A percentile compares a stretch with the other conserved stretches of the same genome.
Evolutionary conservation across 2,329 filamentous ascomycete genomes (phyloP).

Genomic region (Thelonectria olida): DNA sequence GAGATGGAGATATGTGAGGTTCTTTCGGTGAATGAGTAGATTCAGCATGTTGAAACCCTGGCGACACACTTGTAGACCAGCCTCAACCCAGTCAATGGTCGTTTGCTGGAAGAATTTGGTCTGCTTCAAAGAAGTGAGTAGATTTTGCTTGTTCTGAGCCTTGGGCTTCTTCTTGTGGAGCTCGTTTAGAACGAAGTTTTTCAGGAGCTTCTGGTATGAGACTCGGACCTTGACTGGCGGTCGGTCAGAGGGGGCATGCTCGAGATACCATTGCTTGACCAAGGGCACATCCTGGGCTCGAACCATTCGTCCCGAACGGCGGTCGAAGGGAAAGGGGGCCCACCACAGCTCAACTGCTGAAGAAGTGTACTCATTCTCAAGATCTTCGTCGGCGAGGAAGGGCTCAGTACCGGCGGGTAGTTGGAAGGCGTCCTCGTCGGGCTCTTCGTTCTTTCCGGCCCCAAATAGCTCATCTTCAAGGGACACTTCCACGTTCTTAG

Average conservation of each 20-base stretch:
- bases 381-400: conserved; percentile 87
- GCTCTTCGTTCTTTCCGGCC: conserved; percentile 74
- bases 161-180: conserved; percentile 96
- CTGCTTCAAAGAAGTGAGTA: conserved; percentile 88
- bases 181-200: conserved; percentile 96
- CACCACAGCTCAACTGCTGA: conserved; percentile 96
- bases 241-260: conserved; percentile 85
- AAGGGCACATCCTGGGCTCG: conserved; percentile 95
- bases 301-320: conserved; percentile 94
- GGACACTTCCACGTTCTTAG: conserved; percentile 90
- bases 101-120: conserved; percentile 99
- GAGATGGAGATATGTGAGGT: conserved; percentile 95
- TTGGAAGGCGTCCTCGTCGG: conserved; percentile 84
- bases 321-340: conserved; percentile 96
- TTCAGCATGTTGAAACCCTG: conserved; percentile 99
- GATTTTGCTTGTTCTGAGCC: conserved; percentile 92
- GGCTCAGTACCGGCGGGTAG: conserved; percentile 83
- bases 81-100: conserved; percentile 99
- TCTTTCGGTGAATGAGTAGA: conserved; percentile 96
- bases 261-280: conserved; percentile 98
- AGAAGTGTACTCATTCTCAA: conserved; percentile 89
- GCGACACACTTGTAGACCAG: conserved; percentile 95
- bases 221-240: conserved; percentile 97
- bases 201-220: conserved; percentile 97
- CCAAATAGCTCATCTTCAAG: conserved; percentile 97